Percentiles rank a stretch among this genome's conserved stretches.
These are phyloP conservation scores for Termitomyces eurrhizus DNA, from an alignment of 768 basidiomycete species.

Conservation along the genomic window DNA sequence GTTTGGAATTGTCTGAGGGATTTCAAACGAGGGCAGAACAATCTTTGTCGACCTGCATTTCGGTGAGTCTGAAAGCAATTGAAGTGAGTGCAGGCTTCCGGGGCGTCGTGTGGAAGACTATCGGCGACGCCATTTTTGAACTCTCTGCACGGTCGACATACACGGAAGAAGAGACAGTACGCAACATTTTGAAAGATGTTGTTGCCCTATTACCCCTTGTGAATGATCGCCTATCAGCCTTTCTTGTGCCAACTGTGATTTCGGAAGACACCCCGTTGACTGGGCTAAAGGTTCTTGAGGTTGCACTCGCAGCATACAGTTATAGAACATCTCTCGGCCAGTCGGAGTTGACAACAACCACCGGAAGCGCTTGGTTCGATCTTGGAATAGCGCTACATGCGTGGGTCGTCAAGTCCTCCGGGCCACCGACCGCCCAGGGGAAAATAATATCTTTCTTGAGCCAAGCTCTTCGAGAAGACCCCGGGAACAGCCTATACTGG, in stretches of 20 bases:
- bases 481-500: conserved; percentile 76
- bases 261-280: conserved; percentile 20
- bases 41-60: conserved; percentile 64
- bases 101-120: conserved; percentile 76
- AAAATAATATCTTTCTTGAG: conserved; percentile 54
- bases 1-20: conserved; percentile 59
- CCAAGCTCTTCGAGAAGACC: conserved; percentile 70
- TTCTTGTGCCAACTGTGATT: conserved; percentile 31
- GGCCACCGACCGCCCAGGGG: conserved; percentile 29
- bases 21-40: conserved; percentile 71
- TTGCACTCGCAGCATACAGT: conserved; percentile 57
- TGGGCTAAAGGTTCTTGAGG: conserved; percentile 38
- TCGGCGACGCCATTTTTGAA: conserved; percentile 71
- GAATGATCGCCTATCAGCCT: conserved; percentile 36
- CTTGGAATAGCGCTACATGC: conserved; percentile 58
- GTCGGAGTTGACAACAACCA: conserved; percentile 38
- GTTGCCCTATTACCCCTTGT: conserved; percentile 35
- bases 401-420: conserved; percentile 34
- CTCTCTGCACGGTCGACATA: conserved; percentile 54
- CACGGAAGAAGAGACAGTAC: conserved; percentile 37
- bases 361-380: conserved; percentile 71
- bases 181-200: conserved; percentile 29
- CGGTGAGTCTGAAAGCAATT: conserved; percentile 44
- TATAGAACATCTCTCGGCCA: conserved; percentile 56
- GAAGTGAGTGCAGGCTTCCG: conserved; percentile 59